These are phyloP conservation scores for Marasmius oreades DNA, from an alignment of 1,284 basidiomycete genomes.

Conservation along the genomic window DNA sequence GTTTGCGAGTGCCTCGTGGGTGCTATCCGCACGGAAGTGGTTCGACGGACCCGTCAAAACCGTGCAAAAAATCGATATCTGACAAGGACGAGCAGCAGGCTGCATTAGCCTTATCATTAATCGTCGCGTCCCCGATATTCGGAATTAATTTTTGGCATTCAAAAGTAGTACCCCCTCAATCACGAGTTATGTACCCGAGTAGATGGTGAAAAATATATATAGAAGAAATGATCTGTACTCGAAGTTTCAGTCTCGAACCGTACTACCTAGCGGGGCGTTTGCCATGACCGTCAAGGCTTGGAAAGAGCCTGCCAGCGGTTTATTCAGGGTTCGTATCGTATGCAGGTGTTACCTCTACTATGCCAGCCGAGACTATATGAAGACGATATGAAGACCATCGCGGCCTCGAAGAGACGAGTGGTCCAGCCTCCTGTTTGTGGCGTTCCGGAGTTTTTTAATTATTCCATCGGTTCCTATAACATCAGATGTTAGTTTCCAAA, in stretches of 20 bases:
- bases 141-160: too few species aligned
- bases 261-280: conserved; percentile 59
- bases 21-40: conserved; percentile 65
- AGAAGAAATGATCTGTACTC: too few species aligned
- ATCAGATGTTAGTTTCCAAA: background rate
- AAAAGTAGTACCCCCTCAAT: too few species aligned
- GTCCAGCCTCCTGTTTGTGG: conserved; percentile 74
- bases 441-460: conserved; percentile 73
- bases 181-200: too few species aligned
- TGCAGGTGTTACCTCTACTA: conserved; percentile 80
- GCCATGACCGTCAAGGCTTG: conserved; percentile 76
- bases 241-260: conserved; percentile 19
- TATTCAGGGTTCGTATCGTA: conserved; percentile 80
- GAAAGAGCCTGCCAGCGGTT: too few species aligned
- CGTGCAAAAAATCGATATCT: conserved; percentile 30
- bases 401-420: conserved; percentile 70
- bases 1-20: conserved; percentile 61
- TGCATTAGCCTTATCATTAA: too few species aligned
- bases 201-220: too few species aligned
- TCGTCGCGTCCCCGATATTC: too few species aligned
- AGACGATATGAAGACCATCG: conserved; percentile 66
- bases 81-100: too few species aligned
- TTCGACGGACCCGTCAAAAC: conserved; percentile 65
- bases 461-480: conserved; percentile 57
- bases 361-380: conserved; percentile 75